Evolutionary conservation across 2,329 filamentous ascomycete species (phyloP).

Genomic region (Drechslera avenae): DNA sequence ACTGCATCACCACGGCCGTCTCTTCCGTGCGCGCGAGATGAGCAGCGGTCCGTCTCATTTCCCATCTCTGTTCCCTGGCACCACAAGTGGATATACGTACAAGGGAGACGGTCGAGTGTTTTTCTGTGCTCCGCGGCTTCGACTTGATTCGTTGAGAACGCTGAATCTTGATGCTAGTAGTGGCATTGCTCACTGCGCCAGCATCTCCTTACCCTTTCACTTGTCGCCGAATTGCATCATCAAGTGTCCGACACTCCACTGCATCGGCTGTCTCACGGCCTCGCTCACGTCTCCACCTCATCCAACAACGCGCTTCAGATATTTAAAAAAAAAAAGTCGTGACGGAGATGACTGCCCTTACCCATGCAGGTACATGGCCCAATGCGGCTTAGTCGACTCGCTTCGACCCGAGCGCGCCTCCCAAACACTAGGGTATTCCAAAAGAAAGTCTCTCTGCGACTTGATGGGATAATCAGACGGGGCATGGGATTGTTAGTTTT

Average conservation of each 20-base stretch:
- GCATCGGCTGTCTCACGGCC: background rate
- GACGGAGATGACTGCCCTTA: constrained; percentile 7
- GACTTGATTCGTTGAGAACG: background rate
- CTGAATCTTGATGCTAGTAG: background rate
- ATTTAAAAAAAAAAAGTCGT: constrained; percentile 10
- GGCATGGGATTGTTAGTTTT: background rate
- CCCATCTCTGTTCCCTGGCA: constrained; percentile 7
- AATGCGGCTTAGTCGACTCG: constrained; percentile 6
- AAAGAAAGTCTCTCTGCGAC: constrained; percentile 2
- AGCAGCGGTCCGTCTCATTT: constrained; percentile 5
- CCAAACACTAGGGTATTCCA: background rate
- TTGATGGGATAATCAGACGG: background rate
- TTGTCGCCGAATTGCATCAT: background rate
- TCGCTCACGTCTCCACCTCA: background rate
- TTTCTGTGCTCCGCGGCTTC: too few relatives aligned
- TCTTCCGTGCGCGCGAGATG: constrained; percentile 2
- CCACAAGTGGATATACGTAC: background rate
- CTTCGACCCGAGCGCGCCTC: constrained; percentile 8
- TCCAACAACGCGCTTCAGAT: background rate
- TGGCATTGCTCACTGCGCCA: background rate
- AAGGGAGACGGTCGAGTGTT: background rate
- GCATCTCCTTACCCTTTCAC: background rate
- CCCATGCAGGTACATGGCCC: constrained; percentile 2
- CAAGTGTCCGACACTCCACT: too few relatives aligned
- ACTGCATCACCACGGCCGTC: background rate